Conservation (phyloP, 345 rosid genomes). For the Rhizophora mangle region DNA sequence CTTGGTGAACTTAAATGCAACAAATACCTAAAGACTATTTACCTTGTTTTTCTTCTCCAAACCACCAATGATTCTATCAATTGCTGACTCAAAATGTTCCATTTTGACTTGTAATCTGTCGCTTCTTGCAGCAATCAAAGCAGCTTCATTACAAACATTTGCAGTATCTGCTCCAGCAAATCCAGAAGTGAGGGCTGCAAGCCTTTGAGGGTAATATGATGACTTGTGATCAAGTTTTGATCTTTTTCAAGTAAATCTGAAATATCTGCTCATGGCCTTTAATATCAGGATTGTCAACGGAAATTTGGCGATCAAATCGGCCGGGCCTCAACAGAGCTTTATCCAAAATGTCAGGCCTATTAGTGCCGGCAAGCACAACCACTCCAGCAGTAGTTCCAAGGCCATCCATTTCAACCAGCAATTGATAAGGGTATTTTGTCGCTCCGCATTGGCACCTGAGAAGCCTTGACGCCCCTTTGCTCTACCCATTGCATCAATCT, state of each 20-base stretch:
- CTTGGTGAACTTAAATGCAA: background rate
- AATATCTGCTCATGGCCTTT: slow-evolving; percentile 32
- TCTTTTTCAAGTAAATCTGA: slow-evolving; percentile 55
- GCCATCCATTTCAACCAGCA: slow-evolving; percentile 43
- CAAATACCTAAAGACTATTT: slow-evolving; percentile 1
- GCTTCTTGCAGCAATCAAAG: slow-evolving; percentile 78
- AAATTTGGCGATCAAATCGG: slow-evolving; percentile 36
- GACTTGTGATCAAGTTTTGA: slow-evolving; percentile 81
- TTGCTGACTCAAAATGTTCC: slow-evolving; percentile 90
- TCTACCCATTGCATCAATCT: slow-evolving; percentile 77
- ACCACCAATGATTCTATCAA: slow-evolving; percentile 90
- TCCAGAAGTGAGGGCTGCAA: slow-evolving; percentile 91
- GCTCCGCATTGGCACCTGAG: slow-evolving; percentile 49
- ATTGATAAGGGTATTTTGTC: slow-evolving; percentile 37
- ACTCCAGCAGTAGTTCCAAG: slow-evolving; percentile 37
- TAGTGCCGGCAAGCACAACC: slow-evolving; percentile 89
- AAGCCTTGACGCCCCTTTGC: slow-evolving; percentile 50
- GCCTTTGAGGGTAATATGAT: slow-evolving; percentile 72
- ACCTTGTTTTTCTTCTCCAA: slow-evolving; percentile 93
- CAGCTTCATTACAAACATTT: slow-evolving; percentile 95
- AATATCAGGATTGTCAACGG: slow-evolving; percentile 31
- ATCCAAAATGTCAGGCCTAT: slow-evolving; percentile 78
- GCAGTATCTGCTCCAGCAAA: slow-evolving; percentile 97
- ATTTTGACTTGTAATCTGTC: slow-evolving; percentile 49
- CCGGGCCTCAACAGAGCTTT: slow-evolving; percentile 40